Percentiles rank a stretch among this genome's conserved stretches.
phyloP scores from a whole-genome alignment of 2,329 filamentous ascomycete genomes.

The Trichoderma aggressivum region DNA sequence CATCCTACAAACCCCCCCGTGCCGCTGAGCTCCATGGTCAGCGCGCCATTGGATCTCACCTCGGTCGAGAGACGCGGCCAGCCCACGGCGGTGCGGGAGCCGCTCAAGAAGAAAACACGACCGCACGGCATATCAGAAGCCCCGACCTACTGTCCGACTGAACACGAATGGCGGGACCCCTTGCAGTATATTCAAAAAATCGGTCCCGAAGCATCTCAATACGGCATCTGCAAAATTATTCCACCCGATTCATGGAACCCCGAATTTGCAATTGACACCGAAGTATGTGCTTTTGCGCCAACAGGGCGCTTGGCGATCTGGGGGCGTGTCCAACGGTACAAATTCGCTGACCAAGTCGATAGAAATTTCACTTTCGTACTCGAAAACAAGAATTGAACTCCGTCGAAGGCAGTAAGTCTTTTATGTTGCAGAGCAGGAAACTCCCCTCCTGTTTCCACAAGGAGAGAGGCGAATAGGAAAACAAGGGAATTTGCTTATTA shows the following conservation, averaged over 20 bases:
- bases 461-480: neutral
- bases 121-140: slow-evolving; percentile 86
- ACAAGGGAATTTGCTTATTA: slow-evolving; percentile 33
- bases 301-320: neutral
- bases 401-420: slow-evolving; percentile 84
- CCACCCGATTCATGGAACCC: slow-evolving; percentile 94
- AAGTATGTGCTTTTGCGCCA: slow-evolving; percentile 53
- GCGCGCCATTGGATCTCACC: slow-evolving; percentile 70
- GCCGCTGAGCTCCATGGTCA: slow-evolving; percentile 55
- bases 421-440: neutral
- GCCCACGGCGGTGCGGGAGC: slow-evolving; percentile 70
- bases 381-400: slow-evolving; percentile 96
- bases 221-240: slow-evolving; percentile 92
- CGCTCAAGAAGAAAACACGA: slow-evolving; percentile 71
- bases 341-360: slow-evolving; percentile 22
- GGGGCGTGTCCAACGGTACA: neutral
- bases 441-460: neutral
- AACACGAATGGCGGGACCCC: slow-evolving; percentile 92
- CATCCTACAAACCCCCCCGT: slow-evolving; percentile 49
- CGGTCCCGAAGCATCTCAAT: slow-evolving; percentile 76
- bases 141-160: slow-evolving; percentile 83
- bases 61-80: slow-evolving; percentile 91
- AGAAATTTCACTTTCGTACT: slow-evolving; percentile 97
- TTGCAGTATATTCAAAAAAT: slow-evolving; percentile 94
- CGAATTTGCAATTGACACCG: slow-evolving; percentile 91